Evolutionary conservation across 441 rosid species (phyloP).

Genomic region (Macaranga tanarius): DNA sequence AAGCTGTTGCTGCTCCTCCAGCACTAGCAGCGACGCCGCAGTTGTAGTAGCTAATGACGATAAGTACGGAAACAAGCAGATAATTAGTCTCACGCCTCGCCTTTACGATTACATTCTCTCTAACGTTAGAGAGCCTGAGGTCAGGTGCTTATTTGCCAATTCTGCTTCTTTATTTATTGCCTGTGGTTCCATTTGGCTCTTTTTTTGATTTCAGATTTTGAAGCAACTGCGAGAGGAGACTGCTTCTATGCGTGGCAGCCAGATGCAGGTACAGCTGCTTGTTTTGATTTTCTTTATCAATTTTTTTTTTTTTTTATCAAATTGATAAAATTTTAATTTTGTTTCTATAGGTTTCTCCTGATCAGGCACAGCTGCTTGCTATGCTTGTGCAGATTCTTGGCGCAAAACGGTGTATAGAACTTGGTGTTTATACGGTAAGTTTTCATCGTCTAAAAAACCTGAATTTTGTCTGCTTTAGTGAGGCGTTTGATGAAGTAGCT

Average conservation of each 20-base stretch:
- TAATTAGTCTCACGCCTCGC: constrained; percentile 72
- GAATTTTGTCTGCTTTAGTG: no score
- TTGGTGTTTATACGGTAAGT: constrained; percentile 83
- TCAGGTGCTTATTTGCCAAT: constrained; percentile 6
- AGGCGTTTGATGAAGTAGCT: neutral
- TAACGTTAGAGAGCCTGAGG: constrained; percentile 84
- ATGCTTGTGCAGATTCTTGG: constrained; percentile 88
- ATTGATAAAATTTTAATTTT: neutral
- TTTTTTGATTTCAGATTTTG: constrained; percentile 51
- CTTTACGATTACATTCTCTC: constrained; percentile 78
- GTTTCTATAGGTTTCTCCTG: constrained; percentile 74
- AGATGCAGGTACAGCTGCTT: constrained; percentile 84
- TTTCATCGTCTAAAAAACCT: neutral
- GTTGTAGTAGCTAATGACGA: constrained; percentile 57
- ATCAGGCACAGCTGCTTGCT: constrained; percentile 88
- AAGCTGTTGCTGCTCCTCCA: constrained; percentile 26
- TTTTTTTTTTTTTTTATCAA: no score
- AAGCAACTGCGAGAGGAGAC: constrained; percentile 84
- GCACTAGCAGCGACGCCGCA: constrained; percentile 15
- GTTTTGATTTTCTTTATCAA: no score
- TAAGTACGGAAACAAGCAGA: constrained; percentile 70
- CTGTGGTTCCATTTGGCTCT: neutral
- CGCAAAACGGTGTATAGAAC: constrained; percentile 82
- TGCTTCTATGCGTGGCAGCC: constrained; percentile 71
- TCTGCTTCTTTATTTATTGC: neutral